A percentile compares a stretch with the other conserved stretches of the same genome.
Evolutionary conservation across 1,139 yeast species (phyloP).

Genomic region (Suhomyces anneliseae): DNA sequence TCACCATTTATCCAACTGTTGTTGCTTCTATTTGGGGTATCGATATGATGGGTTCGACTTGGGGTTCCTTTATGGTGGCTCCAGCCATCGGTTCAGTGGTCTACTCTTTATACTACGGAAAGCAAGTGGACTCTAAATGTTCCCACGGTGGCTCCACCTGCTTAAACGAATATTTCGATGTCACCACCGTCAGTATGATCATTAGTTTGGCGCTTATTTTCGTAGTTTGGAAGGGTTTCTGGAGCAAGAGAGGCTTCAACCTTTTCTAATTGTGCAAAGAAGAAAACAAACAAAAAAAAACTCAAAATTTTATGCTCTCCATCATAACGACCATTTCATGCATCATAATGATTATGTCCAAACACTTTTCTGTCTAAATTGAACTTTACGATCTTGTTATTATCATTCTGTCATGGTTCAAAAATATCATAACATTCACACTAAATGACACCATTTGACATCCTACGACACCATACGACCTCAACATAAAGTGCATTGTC

Average conservation of each 20-base stretch:
- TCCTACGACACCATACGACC: no score
- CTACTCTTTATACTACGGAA: conserved; percentile 73
- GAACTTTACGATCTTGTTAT: no score
- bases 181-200: conserved; percentile 32
- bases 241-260: conserved; percentile 34
- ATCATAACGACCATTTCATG: no score
- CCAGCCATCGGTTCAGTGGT: conserved; percentile 83
- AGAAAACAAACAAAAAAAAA: no score
- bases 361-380: no score
- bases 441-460: no score
- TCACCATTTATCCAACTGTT: conserved; percentile 82
- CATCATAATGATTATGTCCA: no score
- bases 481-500: no score
- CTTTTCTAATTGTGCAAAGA: conserved; percentile 5
- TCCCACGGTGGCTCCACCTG: conserved; percentile 20
- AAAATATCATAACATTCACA: no score
- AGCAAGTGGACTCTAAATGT: conserved; percentile 52
- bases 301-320: no score
- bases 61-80: conserved; percentile 89
- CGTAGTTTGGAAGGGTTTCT: conserved; percentile 35
- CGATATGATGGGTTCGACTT: conserved; percentile 85
- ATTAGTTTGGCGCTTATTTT: conserved; percentile 32
- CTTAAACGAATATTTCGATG: conserved; percentile 34
- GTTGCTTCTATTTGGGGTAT: conserved; percentile 87
- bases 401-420: no score